Evolutionary conservation across 2,329 filamentous ascomycete genomes (phyloP), one percentile per base, ranked within the genome.

Genomic region (Aspergillus uvarum): DNA sequence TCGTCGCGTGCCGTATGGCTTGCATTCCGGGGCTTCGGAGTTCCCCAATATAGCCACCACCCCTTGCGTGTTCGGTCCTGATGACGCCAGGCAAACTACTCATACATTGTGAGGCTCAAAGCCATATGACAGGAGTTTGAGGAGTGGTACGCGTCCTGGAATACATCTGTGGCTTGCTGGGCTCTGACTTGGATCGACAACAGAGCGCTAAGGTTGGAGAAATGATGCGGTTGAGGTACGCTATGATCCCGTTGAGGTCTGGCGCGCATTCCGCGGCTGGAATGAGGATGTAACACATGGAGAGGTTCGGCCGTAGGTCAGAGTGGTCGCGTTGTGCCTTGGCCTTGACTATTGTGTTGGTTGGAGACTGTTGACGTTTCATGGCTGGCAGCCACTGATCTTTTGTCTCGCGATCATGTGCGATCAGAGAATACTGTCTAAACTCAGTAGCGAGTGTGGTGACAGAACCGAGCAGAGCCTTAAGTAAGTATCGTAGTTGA

Each of bases 1-100:
- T 6, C 21, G 35, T 21, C 3, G 53, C 51, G 10, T 11, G 42
- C 11, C n/a, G 42, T 19, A 31, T 48, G 29, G n/a, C 53, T 47
- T 11, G 10, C 53, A 55, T 55, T 55, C 53, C 53, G 47, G 26
- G n/a, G 16, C n/a, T 6, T 44, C 38, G n/a, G 38, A 55, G 26
- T 6, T 5, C 10, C 22, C 29, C 22, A 47, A 19, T 21, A 55
- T 48, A 29, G 10, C 12, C 8, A 10, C 6, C 42, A 48, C 32
- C 53, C 53, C 53, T 55, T 55, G 42, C 53, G 21, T 55, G 19
- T 10, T 16, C 42, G 32, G 10, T 55, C 12, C 21, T 55, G 24
- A 44, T 55, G 42, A 55, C 53, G 53, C 42, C 26, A 48, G 53
- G 14, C 19, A 29, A 19, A 29, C 4, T 26, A 22, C 32, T 35